phyloP scores from a whole-genome alignment of 2,329 filamentous ascomycete genomes.

The Fusarium equiseti region DNA sequence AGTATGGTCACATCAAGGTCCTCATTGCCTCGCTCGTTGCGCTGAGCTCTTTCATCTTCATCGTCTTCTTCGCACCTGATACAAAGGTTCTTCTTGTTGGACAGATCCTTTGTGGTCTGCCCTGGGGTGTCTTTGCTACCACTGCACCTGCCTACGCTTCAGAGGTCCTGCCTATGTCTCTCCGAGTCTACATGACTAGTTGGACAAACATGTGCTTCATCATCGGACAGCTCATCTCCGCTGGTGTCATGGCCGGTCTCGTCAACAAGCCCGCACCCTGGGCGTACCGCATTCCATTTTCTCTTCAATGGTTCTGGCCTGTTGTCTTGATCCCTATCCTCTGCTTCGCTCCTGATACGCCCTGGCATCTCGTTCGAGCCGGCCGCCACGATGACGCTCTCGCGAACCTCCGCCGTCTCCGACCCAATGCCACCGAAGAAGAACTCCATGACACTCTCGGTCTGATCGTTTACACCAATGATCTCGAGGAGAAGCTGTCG shows the following conservation, averaged over 20 bases:
- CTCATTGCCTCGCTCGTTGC: slow-evolving; percentile 57
- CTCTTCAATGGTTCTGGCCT: slow-evolving; percentile 63
- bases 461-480: slow-evolving; percentile 58
- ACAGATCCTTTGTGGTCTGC: slow-evolving; percentile 60
- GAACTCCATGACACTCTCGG: slow-evolving; percentile 54
- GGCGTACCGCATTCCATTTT: slow-evolving; percentile 62
- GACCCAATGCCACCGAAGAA: slow-evolving; percentile 43
- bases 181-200: slow-evolving; percentile 60
- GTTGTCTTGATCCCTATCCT: slow-evolving; percentile 55
- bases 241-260: slow-evolving; percentile 47
- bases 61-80: slow-evolving; percentile 60
- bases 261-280: slow-evolving; percentile 53
- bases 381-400: slow-evolving; percentile 52
- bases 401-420: slow-evolving; percentile 50
- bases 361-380: slow-evolving; percentile 58
- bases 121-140: slow-evolving; percentile 60
- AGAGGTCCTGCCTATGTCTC: slow-evolving; percentile 54
- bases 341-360: slow-evolving; percentile 61
- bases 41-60: slow-evolving; percentile 59
- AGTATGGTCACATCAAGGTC: slow-evolving; percentile 58
- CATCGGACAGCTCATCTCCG: slow-evolving; percentile 60
- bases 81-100: slow-evolving; percentile 55
- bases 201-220: slow-evolving; percentile 63
- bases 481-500: slow-evolving; percentile 53
- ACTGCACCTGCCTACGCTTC: slow-evolving; percentile 62